Evolutionary conservation across 31 red algal species (phyloP).

Genomic region (Bonnemaisonia californica): DNA sequence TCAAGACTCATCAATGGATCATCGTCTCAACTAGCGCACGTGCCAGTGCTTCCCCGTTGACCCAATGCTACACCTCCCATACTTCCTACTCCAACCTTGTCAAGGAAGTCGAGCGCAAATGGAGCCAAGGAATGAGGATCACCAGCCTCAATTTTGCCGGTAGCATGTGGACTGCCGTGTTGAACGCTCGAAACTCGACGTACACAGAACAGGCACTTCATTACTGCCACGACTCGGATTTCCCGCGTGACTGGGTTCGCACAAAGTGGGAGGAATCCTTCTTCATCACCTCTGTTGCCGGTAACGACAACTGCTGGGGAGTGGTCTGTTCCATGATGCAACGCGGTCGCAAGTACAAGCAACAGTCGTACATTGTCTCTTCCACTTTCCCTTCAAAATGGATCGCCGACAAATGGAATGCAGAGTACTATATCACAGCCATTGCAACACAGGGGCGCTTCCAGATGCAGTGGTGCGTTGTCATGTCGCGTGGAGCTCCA

Average conservation of each 20-base stretch:
- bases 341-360: slow-evolving; percentile 85
- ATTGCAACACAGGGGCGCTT: slow-evolving; percentile 90
- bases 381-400: slow-evolving; percentile 98
- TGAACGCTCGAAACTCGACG: slow-evolving; percentile 82
- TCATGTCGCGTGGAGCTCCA: slow-evolving; percentile 92
- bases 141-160: slow-evolving; percentile 90
- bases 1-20: slow-evolving; percentile 99
- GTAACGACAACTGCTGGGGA: slow-evolving; percentile 93
- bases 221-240: slow-evolving; percentile 91
- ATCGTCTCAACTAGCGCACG: slow-evolving; percentile 93
- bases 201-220: slow-evolving; percentile 91
- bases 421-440: slow-evolving; percentile 94
- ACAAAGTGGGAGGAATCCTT: slow-evolving; percentile 93
- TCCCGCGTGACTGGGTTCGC: slow-evolving; percentile 95
- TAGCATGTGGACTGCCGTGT: slow-evolving; percentile 97
- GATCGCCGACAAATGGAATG: slow-evolving; percentile 96
- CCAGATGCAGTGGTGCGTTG: slow-evolving; percentile 98
- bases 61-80: slow-evolving; percentile 94
- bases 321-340: slow-evolving; percentile 95
- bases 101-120: slow-evolving; percentile 97
- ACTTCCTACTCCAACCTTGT: slow-evolving; percentile 95
- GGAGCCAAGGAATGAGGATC: slow-evolving; percentile 92
- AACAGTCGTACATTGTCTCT: slow-evolving; percentile 98
- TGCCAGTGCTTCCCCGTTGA: slow-evolving; percentile 76
- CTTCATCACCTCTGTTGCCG: slow-evolving; percentile 92